A percentile compares a stretch with the other conserved stretches of the same genome.
Conservation (phyloP, 495 filamentous ascomycete genomes). For the Penicillium ochrochloron region DNA sequence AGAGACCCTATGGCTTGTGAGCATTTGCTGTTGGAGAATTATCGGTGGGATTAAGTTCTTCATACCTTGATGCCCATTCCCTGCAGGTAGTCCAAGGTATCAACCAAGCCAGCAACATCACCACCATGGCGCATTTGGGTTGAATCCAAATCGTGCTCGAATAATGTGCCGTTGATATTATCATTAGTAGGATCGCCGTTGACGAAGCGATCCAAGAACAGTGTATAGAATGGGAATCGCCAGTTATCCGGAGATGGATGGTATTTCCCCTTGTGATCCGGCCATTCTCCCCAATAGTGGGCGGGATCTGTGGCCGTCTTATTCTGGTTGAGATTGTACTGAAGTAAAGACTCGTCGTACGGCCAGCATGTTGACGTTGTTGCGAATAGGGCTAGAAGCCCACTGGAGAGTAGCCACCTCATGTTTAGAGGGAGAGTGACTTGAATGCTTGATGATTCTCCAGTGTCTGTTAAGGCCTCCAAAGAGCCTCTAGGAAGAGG, state of each 20-base stretch:
- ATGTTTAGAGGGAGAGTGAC: slow-evolving; percentile 21
- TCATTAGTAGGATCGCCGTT: slow-evolving; percentile 76
- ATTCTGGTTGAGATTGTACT: slow-evolving; percentile 69
- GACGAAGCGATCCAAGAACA: slow-evolving; percentile 71
- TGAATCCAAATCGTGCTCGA: slow-evolving; percentile 68
- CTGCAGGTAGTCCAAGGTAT: slow-evolving; percentile 72
- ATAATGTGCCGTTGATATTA: slow-evolving; percentile 68
- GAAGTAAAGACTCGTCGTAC: slow-evolving; percentile 56
- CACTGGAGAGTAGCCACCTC: slow-evolving; percentile 40
- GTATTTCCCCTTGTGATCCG: slow-evolving; percentile 50
- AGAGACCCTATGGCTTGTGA: slow-evolving; percentile 54
- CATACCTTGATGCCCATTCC: slow-evolving; percentile 75
- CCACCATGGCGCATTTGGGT: slow-evolving; percentile 76
- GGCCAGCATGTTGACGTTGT: slow-evolving; percentile 47
- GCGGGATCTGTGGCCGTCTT: slow-evolving; percentile 58
- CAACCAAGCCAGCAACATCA: slow-evolving; percentile 65
- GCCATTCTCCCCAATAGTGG: slow-evolving; percentile 65
- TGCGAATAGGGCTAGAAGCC: slow-evolving; percentile 40
- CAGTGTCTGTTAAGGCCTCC: slow-evolving; percentile 3
- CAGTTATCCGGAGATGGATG: slow-evolving; percentile 65
- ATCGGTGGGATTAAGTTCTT: neutral
- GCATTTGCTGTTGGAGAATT: neutral
- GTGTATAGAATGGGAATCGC: slow-evolving; percentile 73
- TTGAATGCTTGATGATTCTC: slow-evolving; percentile 3
- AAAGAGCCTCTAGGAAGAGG: slow-evolving; percentile 5